Conservation (phyloP, 768 basidiomycete species). For the Lactifluus piperatus region DNA sequence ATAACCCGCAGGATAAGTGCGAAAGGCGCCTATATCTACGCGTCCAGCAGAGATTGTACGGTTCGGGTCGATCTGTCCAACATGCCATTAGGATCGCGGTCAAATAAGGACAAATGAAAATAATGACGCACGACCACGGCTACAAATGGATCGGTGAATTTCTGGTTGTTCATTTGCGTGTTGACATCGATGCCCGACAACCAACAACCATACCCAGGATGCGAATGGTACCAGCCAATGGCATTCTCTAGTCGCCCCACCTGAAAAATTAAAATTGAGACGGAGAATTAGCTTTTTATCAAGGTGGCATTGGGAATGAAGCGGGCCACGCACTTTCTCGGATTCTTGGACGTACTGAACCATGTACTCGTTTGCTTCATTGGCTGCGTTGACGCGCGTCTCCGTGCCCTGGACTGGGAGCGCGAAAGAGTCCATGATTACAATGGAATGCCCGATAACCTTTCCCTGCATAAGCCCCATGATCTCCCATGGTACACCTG, state of each 20-base stretch:
- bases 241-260: constrained; percentile 80
- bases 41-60: constrained; percentile 97
- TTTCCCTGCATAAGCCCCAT: constrained; percentile 99
- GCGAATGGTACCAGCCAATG: constrained; percentile 98
- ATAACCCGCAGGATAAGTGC: constrained; percentile 94
- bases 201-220: constrained; percentile 99
- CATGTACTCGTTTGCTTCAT: constrained; percentile 98
- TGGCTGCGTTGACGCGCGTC: constrained; percentile 92
- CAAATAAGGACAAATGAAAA: neutral
- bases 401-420: constrained; percentile 97
- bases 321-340: constrained; percentile 48
- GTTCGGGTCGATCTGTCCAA: constrained; percentile 84
- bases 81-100: neutral
- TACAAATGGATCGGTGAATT: constrained; percentile 92
- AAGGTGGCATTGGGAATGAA: neutral
- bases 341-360: constrained; percentile 82
- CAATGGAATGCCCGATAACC: constrained; percentile 65
- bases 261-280: constrained; percentile 32
- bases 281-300: neutral
- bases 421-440: constrained; percentile 95
- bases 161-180: constrained; percentile 93
- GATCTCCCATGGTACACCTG: constrained; percentile 95
- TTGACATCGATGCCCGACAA: constrained; percentile 97
- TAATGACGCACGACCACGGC: constrained; percentile 75
- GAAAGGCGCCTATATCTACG: constrained; percentile 98